These are phyloP conservation scores for Didymella pinodella DNA, from an alignment of 2,329 filamentous ascomycete species.

Conservation along the genomic window DNA sequence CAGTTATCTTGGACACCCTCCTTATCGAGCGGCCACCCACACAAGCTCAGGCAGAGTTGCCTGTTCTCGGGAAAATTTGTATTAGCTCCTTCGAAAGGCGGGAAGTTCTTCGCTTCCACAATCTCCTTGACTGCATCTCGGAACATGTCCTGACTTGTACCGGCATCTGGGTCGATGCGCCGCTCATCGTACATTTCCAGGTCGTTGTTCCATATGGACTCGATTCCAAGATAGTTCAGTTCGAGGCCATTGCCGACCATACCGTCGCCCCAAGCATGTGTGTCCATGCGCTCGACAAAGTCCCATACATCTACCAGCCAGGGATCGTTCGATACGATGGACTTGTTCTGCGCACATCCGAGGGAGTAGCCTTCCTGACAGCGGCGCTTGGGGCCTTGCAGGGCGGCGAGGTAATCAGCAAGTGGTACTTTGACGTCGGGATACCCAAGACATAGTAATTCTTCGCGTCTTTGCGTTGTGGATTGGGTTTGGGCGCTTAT, in stretches of 20 bases:
- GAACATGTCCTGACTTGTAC: constrained; percentile 65
- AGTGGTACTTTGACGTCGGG: constrained; percentile 45
- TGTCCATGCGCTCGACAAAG: constrained; percentile 72
- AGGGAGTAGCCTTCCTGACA: constrained; percentile 65
- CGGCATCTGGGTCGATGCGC: constrained; percentile 47
- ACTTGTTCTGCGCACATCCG: constrained; percentile 69
- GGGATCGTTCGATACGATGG: constrained; percentile 73
- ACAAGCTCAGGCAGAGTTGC: constrained; percentile 77
- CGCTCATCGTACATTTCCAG: constrained; percentile 62
- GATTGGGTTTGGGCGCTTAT: constrained; percentile 39
- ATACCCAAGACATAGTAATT: constrained; percentile 48
- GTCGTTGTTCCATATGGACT: constrained; percentile 74
- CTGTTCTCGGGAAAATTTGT: constrained; percentile 75
- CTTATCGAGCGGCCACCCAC: constrained; percentile 71
- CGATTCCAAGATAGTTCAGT: constrained; percentile 77
- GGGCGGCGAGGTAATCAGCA: constrained; percentile 44
- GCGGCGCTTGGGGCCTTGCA: constrained; percentile 58
- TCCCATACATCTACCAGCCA: constrained; percentile 84
- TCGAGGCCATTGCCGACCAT: constrained; percentile 75
- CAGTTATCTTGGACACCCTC: constrained; percentile 59
- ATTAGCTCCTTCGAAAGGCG: constrained; percentile 67
- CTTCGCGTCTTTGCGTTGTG: constrained; percentile 48
- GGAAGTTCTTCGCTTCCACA: constrained; percentile 68
- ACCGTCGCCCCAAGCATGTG: constrained; percentile 70
- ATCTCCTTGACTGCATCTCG: constrained; percentile 65